Evolutionary conservation across 2,329 filamentous ascomycete species (phyloP).

Genomic region (Cladorrhinum sp.): DNA sequence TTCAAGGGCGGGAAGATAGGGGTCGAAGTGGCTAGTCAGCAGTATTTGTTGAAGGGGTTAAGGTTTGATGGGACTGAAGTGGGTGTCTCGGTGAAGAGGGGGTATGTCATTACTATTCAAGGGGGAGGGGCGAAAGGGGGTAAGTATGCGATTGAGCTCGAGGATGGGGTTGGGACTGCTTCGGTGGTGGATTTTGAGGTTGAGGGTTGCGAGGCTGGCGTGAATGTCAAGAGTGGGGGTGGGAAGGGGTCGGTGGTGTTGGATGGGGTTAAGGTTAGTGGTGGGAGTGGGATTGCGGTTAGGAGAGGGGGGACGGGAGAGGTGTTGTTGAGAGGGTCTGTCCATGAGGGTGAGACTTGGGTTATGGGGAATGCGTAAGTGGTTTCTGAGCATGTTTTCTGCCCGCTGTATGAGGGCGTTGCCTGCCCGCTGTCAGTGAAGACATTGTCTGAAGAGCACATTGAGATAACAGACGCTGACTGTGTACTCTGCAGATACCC

Average conservation of each 20-base stretch:
- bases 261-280: slow-evolving; percentile 28
- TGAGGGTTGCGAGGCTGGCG: slow-evolving; percentile 27
- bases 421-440: too few species aligned
- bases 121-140: slow-evolving; percentile 30
- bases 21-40: slow-evolving; percentile 33
- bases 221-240: slow-evolving; percentile 28
- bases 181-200: slow-evolving; percentile 33
- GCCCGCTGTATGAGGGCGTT: too few species aligned
- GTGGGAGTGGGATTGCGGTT: slow-evolving; percentile 22
- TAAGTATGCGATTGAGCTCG: slow-evolving; percentile 32
- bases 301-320: slow-evolving; percentile 21
- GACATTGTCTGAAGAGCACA: too few species aligned
- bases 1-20: slow-evolving; percentile 35
- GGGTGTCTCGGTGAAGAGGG: slow-evolving; percentile 30
- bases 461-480: too few species aligned
- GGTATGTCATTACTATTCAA: slow-evolving; percentile 32
- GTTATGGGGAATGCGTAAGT: slow-evolving; percentile 29
- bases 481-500: slow-evolving; percentile 25
- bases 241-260: slow-evolving; percentile 32
- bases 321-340: slow-evolving; percentile 23
- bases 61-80: slow-evolving; percentile 32
- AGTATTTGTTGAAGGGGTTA: slow-evolving; percentile 35
- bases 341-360: slow-evolving; percentile 28
- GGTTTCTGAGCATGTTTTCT: too few species aligned
- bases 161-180: slow-evolving; percentile 27